Evolutionary conservation across 495 filamentous ascomycete species (phyloP), one percentile per base, ranked within the genome.

Genomic region (Penicillium mononematosum): DNA sequence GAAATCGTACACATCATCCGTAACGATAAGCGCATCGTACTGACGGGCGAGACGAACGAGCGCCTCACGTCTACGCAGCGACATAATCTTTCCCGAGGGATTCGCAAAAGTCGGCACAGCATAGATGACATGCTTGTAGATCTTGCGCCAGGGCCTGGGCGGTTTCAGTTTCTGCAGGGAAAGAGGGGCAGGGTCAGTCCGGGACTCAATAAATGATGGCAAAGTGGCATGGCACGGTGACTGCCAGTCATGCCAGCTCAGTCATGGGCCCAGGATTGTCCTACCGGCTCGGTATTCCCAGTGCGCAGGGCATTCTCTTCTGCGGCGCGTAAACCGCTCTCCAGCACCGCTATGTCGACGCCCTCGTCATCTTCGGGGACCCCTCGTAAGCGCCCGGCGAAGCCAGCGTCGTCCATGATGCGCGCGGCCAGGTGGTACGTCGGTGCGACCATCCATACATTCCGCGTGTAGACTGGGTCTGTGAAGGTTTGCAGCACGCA

Each of bases 1-100:
- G 56, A 90, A 85, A 68, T 96, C 92, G 58, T 97, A 97, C 1
- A 97, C 90, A 69, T 96, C 92, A 71, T 96, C 92, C 12, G 80
- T 81, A n/a, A 96, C 79, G 45, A 96, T 70, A 6, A 96, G 73
- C 4, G 89, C 89, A 63, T 96, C 85, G 66, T 85, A 83, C 31
- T 83, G 70, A 12, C 91, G 79, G 3, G 91, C 92, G 5, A 93
- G 62, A 7, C 73, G 67, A 6, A 96, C 83, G 2, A 96, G 77
- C 14, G 67, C 68, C 56, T 83, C 68, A 0, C 92, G 79, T 7
- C 84, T 80, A 20, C 70, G 63, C 24, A 88, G 70, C 1, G 84
- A 80, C 83, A 90, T 88, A 1, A 88, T 90, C 58, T 84, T 85
- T 5, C 83, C 85, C 0, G 88, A 88, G 0, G 92, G 92, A 62